Percentiles rank a stretch among this genome's conserved stretches.
Conservation (phyloP, 768 basidiomycete species). For the Phanerodontia chrysosporium region DNA sequence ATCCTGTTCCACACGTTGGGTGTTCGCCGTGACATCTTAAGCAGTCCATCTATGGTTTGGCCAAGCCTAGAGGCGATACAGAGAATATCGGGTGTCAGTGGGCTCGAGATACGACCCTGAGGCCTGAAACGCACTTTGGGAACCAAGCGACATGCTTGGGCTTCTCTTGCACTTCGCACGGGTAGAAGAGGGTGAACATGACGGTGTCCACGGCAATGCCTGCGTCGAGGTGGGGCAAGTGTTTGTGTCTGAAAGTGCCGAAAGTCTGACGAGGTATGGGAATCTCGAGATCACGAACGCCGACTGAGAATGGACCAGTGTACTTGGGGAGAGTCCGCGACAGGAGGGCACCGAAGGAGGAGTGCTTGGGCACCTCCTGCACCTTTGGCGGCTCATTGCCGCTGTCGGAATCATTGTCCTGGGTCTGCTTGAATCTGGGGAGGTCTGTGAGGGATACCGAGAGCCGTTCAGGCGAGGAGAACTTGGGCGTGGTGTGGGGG, state of each 20-base stretch:
- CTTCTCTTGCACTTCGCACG: slow-evolving; percentile 12
- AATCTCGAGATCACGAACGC: slow-evolving; percentile 31
- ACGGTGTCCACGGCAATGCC: slow-evolving; percentile 27
- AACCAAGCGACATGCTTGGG: slow-evolving; percentile 19
- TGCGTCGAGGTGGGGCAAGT: slow-evolving; percentile 15
- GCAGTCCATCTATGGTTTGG: slow-evolving; percentile 26
- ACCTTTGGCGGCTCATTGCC: slow-evolving; percentile 5
- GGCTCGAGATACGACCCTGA: too few species aligned
- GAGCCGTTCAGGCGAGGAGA: background rate
- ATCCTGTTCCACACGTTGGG: slow-evolving; percentile 22
- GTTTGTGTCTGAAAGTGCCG: slow-evolving; percentile 25
- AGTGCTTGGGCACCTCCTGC: slow-evolving; percentile 9
- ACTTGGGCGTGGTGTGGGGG: background rate
- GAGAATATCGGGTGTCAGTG: too few species aligned
- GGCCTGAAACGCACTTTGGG: slow-evolving; percentile 18
- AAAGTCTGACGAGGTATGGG: slow-evolving; percentile 23
- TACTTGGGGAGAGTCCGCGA: slow-evolving; percentile 28
- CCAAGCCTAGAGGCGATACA: too few species aligned
- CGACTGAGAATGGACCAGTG: slow-evolving; percentile 26
- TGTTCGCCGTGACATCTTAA: slow-evolving; percentile 28
- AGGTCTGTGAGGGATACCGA: background rate
- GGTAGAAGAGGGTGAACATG: slow-evolving; percentile 30
- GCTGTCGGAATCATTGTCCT: background rate
- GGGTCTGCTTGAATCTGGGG: background rate
- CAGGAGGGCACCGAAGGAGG: slow-evolving; percentile 25